These are phyloP conservation scores for Apophysomyces ossiformis DNA, from an alignment of 371 early-diverging fungal species.

Conservation along the genomic window DNA sequence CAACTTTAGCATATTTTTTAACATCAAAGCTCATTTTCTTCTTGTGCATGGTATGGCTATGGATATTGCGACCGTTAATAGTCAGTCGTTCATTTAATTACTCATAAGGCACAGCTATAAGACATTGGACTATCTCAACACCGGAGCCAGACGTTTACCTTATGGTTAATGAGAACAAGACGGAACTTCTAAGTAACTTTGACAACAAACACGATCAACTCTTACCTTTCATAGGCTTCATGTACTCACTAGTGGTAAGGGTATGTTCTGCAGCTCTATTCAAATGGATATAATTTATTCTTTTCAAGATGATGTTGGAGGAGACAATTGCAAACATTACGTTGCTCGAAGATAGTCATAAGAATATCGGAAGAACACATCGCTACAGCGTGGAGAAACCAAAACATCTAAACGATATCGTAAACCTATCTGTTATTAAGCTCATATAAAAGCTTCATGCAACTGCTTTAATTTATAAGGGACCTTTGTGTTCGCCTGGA, in stretches of 20 bases:
- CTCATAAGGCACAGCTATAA: neutral
- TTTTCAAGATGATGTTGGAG: neutral
- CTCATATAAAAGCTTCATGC: no score
- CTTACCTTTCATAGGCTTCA: neutral
- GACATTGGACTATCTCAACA: neutral
- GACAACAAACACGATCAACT: neutral
- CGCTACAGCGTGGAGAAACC: no score
- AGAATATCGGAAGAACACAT: no score
- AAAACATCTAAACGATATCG: no score
- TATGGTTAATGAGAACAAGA: neutral
- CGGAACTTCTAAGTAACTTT: neutral
- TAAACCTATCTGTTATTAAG: no score
- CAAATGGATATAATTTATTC: neutral
- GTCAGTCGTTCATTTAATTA: neutral
- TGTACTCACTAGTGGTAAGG: neutral
- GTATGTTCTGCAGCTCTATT: neutral
- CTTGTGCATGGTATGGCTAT: neutral
- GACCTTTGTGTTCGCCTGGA: no score
- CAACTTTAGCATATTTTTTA: no score
- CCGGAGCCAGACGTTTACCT: neutral
- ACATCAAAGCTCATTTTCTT: no score
- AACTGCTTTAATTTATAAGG: no score
- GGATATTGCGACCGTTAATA: neutral
- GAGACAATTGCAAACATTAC: neutral
- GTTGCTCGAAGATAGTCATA: no score